phyloP scores from a whole-genome alignment of 371 early-diverging fungal genomes.

The Antonospora locustae region DNA sequence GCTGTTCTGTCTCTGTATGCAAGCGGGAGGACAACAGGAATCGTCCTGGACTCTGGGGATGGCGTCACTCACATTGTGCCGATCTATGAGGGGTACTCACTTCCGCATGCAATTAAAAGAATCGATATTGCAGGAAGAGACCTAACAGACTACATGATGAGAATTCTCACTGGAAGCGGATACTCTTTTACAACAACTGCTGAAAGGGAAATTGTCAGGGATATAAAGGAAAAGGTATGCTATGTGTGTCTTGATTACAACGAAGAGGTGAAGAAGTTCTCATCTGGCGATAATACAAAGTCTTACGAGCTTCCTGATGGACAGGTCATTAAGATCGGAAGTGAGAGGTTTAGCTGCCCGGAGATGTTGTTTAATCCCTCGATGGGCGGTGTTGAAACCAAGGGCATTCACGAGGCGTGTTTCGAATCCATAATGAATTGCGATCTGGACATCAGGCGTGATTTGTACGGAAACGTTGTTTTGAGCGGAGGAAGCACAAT shows the following conservation, averaged over 20 bases:
- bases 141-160: slow-evolving; percentile 85
- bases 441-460: slow-evolving; percentile 89
- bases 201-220: slow-evolving; percentile 97
- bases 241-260: slow-evolving; percentile 94
- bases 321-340: slow-evolving; percentile 86
- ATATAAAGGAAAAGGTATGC: slow-evolving; percentile 98
- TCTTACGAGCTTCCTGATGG: slow-evolving; percentile 97
- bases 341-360: slow-evolving; percentile 90
- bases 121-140: slow-evolving; percentile 86
- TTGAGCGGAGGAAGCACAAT: slow-evolving; percentile 68
- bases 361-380: slow-evolving; percentile 97
- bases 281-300: slow-evolving; percentile 76
- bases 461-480: slow-evolving; percentile 82
- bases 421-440: slow-evolving; percentile 89
- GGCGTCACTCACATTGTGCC: slow-evolving; percentile 99
- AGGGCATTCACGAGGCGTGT: slow-evolving; percentile 79
- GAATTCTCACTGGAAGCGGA: slow-evolving; percentile 91
- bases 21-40: slow-evolving; percentile 98
- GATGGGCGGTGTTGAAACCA: slow-evolving; percentile 70
- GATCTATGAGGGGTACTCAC: slow-evolving; percentile 96
- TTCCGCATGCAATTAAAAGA: slow-evolving; percentile 90
- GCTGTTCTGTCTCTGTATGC: slow-evolving; percentile 88
- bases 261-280: slow-evolving; percentile 88
- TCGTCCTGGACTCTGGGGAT: slow-evolving; percentile 98
- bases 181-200: slow-evolving; percentile 94